Conservation (phyloP, 2,329 filamentous ascomycete genomes). For the Diaporthe citrichinensis region DNA sequence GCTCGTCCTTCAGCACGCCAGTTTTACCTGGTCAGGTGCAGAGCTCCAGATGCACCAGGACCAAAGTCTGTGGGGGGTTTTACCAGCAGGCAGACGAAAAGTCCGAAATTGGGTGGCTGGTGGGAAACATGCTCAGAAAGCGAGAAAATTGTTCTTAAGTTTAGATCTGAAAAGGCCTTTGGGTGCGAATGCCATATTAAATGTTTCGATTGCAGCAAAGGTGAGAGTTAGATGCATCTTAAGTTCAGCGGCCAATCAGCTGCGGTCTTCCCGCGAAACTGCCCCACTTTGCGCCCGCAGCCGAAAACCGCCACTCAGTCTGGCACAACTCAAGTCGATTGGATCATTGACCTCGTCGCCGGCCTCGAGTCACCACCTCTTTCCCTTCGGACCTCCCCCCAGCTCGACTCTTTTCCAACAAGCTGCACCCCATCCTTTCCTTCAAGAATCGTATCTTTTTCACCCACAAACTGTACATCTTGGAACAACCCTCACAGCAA, state of each 20-base stretch:
- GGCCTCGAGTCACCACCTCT: slow-evolving; percentile 20
- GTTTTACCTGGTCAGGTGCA: neutral
- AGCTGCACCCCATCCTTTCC: neutral
- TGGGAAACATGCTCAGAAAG: neutral
- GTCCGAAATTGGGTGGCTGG: slow-evolving; percentile 3
- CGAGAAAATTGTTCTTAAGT: neutral
- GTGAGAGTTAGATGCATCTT: neutral
- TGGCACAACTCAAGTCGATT: slow-evolving; percentile 1
- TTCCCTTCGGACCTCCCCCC: neutral
- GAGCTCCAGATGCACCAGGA: neutral
- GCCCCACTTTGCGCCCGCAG: neutral
- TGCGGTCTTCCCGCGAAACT: too few relatives aligned
- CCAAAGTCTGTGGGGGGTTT: neutral
- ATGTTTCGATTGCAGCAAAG: slow-evolving; percentile 10
- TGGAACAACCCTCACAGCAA: neutral
- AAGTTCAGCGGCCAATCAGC: slow-evolving; percentile 4
- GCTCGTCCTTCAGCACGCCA: neutral
- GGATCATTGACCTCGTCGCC: slow-evolving; percentile 27
- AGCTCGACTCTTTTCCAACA: neutral
- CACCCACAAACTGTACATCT: neutral
- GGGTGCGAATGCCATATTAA: slow-evolving; percentile 1
- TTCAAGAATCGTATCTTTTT: neutral
- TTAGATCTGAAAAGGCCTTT: neutral
- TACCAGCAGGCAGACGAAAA: neutral
- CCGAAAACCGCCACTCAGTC: slow-evolving; percentile 24